phyloP scores from a whole-genome alignment of 192 early-diverging fungal genomes.

The Backusella psychrophila region DNA sequence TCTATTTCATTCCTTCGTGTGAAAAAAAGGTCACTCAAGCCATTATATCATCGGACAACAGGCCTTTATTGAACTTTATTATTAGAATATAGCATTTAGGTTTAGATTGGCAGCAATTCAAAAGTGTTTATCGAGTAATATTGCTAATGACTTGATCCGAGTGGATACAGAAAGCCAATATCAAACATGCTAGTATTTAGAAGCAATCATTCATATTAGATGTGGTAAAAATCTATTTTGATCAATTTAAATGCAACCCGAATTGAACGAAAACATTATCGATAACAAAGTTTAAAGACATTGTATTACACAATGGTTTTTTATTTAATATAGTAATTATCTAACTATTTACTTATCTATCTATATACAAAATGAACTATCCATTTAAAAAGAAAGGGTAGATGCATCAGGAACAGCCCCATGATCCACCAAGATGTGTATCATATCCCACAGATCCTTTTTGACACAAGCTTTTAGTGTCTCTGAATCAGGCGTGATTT shows the following conservation, averaged over 20 bases:
- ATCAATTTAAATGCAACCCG: too few relatives aligned
- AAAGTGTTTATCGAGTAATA: neutral
- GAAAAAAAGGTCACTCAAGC: too few relatives aligned
- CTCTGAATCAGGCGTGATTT: slow-evolving; percentile 32
- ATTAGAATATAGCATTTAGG: neutral
- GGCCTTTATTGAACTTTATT: too few relatives aligned
- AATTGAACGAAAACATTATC: too few relatives aligned
- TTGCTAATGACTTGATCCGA: neutral
- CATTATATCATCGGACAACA: too few relatives aligned
- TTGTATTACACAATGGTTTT: neutral
- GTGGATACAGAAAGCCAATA: too few relatives aligned
- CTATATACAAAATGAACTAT: neutral
- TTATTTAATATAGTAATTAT: neutral
- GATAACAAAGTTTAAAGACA: too few relatives aligned
- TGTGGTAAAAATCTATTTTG: too few relatives aligned
- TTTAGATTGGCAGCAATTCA: neutral
- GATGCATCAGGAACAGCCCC: slow-evolving; percentile 39
- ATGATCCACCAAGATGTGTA: slow-evolving; percentile 33
- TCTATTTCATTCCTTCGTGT: too few relatives aligned
- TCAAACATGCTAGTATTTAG: too few relatives aligned
- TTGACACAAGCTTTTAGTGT: slow-evolving; percentile 31
- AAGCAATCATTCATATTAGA: too few relatives aligned
- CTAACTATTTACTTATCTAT: neutral
- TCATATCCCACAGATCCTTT: slow-evolving; percentile 35
- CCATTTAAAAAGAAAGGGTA: slow-evolving; percentile 21